phyloP scores from a whole-genome alignment of 805 yeast genomes.

The Priceomyces carsonii region DNA sequence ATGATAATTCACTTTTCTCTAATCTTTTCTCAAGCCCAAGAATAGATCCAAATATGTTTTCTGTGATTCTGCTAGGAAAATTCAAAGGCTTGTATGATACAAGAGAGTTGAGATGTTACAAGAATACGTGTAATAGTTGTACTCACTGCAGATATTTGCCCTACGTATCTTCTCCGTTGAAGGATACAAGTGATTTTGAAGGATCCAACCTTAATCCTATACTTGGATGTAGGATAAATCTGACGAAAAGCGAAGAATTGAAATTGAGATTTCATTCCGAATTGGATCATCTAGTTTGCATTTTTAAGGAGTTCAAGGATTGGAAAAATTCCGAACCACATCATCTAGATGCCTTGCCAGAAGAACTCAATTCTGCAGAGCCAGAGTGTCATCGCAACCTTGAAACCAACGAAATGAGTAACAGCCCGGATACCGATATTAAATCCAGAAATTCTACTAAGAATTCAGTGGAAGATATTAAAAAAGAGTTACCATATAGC shows the following conservation, averaged over 20 bases:
- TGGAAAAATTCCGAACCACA: too few relatives aligned
- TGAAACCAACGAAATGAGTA: too few relatives aligned
- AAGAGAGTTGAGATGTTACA: constrained; percentile 18
- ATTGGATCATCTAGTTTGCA: constrained; percentile 4
- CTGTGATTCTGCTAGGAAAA: constrained; percentile 15
- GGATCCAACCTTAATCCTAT: neutral
- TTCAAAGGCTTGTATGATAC: constrained; percentile 22
- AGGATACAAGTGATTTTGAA: constrained; percentile 2
- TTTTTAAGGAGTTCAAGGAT: constrained; percentile 3
- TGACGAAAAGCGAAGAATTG: constrained; percentile 1
- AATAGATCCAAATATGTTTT: neutral
- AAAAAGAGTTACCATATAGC: too few relatives aligned
- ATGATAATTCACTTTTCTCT: constrained; percentile 3
- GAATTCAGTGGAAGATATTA: too few relatives aligned
- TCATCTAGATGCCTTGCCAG: too few relatives aligned
- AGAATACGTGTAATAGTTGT: constrained; percentile 14
- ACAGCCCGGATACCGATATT: too few relatives aligned
- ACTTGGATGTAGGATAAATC: neutral
- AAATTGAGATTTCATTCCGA: constrained; percentile 1
- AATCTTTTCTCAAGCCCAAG: constrained; percentile 1
- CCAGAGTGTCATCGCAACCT: too few relatives aligned
- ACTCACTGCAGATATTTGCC: constrained; percentile 12
- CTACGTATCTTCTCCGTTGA: constrained; percentile 10
- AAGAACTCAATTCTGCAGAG: too few relatives aligned
- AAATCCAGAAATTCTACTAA: too few relatives aligned